Base-by-base conservation (phyloP, 2,329 filamentous ascomycete genomes). In the Cordyceps sp. region DNA sequence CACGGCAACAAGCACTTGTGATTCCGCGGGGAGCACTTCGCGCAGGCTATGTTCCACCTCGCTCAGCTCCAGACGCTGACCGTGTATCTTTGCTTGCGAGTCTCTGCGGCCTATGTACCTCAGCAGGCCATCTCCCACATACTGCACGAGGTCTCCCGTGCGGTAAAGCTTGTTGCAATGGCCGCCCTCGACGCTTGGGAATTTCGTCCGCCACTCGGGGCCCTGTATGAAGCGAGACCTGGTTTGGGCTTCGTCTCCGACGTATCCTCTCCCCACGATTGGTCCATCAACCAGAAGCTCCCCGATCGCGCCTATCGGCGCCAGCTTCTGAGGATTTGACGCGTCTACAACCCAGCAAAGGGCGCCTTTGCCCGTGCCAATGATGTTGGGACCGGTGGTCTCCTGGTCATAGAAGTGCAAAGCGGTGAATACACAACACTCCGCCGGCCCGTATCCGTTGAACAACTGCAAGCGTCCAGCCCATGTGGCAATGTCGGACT, bases 231-330 rank as follows among this genome's bases (percentile, higher is more conserved):
- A 50, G 2, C 36, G 36, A 5, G 34, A 9, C 37, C 46, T 34
- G 50, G 59, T 51, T n/a, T 37, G 35, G 8, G 33, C 33, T 26
- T 42, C 12, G 16, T 50, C 44, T 32, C 61, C 58, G n/a, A 66
- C 45, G 34, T 70, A 71, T 22, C 64, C 62, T 29, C 56, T 48
- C 14, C 58, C 62, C 8, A 70, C 55, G 2, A 57, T 53, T 2
- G 63, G 63, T 1, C 59, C 58, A 31, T 54, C 53, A 25, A 61
- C 38, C 7, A 54, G 37, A 13, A 57, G 43, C 37, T 57, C 54
- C 4, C 50, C 50, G 7, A 43, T 22, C 5, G 33, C 37, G 1
- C 49, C 48, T 3, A 49, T 28, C 2, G 49, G 47, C 1, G 38
- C 33, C 6, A 49, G 42, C 8, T 29, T 31, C n/a, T 43, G 18